A percentile compares a stretch with the other conserved stretches of the same genome.
These are phyloP conservation scores for Rhizomucor miehei DNA, from an alignment of 371 early-diverging fungal genomes.

Conservation along the genomic window DNA sequence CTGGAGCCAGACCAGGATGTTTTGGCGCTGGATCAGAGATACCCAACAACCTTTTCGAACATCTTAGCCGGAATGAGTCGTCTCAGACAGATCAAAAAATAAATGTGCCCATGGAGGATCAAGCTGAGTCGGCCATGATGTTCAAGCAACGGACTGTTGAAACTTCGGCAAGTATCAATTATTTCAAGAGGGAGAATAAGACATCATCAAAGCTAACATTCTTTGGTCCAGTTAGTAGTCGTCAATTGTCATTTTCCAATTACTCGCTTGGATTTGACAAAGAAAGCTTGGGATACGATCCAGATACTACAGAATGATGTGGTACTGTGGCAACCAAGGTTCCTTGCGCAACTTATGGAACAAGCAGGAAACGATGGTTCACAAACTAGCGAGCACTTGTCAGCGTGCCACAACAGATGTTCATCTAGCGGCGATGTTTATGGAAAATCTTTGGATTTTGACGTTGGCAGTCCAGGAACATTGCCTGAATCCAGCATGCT, in stretches of 20 bases:
- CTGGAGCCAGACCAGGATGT: conserved; percentile 22
- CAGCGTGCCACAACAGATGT: no score
- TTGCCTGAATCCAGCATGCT: conserved; percentile 19
- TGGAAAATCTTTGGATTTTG: not conserved
- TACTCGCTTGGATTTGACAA: conserved; percentile 56
- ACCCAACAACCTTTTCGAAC: conserved; percentile 32
- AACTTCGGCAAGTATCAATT: conserved; percentile 52
- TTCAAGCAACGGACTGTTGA: conserved; percentile 65
- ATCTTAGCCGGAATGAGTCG: conserved; percentile 26
- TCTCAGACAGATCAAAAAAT: conserved; percentile 52
- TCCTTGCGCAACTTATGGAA: conserved; percentile 13
- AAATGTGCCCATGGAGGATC: conserved; percentile 49
- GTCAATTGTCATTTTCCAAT: conserved; percentile 68
- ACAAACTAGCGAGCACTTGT: no score
- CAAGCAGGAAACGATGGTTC: not conserved
- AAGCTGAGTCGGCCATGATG: conserved; percentile 58
- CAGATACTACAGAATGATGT: conserved; percentile 73
- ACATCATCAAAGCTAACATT: not conserved
- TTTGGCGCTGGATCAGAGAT: conserved; percentile 42
- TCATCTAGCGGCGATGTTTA: not conserved
- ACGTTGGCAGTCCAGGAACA: not conserved
- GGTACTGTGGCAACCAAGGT: conserved; percentile 61
- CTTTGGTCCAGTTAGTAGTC: conserved; percentile 44
- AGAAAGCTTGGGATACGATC: conserved; percentile 58
- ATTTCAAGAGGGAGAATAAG: no score